phyloP scores from a whole-genome alignment of 2,329 filamentous ascomycete genomes.

The Leptodontidium sp. region DNA sequence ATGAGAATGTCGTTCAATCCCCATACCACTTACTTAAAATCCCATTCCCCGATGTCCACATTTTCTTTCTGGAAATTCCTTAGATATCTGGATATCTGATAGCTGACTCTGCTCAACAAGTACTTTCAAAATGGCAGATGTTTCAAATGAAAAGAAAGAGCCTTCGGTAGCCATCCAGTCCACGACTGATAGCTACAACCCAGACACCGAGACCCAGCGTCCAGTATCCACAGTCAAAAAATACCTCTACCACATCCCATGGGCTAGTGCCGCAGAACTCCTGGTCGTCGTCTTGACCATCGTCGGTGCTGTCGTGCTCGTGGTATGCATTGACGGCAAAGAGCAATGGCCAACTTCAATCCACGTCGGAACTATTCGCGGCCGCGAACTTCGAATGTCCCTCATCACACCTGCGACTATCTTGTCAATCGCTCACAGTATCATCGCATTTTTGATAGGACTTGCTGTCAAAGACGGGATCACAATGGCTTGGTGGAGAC shows the following conservation, averaged over 20 bases:
- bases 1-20: neutral
- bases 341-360: conserved; percentile 1
- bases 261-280: neutral
- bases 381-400: neutral
- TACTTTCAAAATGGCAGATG: neutral
- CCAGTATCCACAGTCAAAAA: neutral
- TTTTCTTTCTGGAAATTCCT: no score
- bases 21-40: neutral
- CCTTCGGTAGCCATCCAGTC: neutral
- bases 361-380: neutral
- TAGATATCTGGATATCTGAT: no score
- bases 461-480: neutral
- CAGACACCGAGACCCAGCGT: neutral
- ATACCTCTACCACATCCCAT: neutral
- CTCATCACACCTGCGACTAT: neutral
- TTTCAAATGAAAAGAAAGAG: neutral
- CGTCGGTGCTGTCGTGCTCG: neutral
- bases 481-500: conserved; percentile 3
- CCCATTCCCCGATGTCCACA: neutral
- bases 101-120: no score
- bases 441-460: neutral
- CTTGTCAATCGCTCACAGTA: neutral
- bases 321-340: neutral
- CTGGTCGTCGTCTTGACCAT: neutral
- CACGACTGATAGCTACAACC: neutral